These are phyloP conservation scores for Aureobasidium sp. DNA, from an alignment of 2,329 filamentous ascomycete genomes.

Conservation along the genomic window DNA sequence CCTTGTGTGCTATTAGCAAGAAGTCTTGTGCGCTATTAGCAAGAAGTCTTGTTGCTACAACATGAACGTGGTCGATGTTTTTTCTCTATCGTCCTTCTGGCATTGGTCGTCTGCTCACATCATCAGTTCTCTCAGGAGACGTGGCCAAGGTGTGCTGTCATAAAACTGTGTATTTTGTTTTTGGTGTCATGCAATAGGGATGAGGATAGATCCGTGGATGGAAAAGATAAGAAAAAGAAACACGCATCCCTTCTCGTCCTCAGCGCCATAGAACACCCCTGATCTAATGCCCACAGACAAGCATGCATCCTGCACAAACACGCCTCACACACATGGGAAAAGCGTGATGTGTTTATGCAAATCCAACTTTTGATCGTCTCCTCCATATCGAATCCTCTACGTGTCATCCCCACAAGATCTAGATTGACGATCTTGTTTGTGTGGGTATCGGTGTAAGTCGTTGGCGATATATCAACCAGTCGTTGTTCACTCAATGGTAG, in stretches of 20 bases:
- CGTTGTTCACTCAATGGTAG: slow-evolving; percentile 15
- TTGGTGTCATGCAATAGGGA: slow-evolving; percentile 6
- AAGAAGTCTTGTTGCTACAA: too few species aligned
- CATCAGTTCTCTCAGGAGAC: background rate
- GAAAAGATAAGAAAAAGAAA: slow-evolving; percentile 3
- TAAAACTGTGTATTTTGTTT: slow-evolving; percentile 4
- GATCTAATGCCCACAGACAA: slow-evolving; percentile 9
- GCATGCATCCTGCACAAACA: slow-evolving; percentile 3
- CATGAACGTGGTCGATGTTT: background rate
- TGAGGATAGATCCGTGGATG: slow-evolving; percentile 3
- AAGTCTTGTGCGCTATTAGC: too few species aligned
- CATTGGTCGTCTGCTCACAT: background rate
- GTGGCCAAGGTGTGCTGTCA: background rate
- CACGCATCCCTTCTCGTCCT: slow-evolving; percentile 5
- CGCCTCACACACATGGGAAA: background rate
- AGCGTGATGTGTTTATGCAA: slow-evolving; percentile 1
- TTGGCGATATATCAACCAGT: background rate
- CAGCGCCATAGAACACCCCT: background rate
- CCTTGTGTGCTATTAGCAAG: too few species aligned
- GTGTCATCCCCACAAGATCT: slow-evolving; percentile 5
- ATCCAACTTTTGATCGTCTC: slow-evolving; percentile 10
- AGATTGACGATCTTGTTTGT: background rate
- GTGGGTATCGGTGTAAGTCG: background rate
- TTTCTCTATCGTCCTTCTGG: background rate
- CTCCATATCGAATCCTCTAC: background rate